Conservation (phyloP, 2,329 filamentous ascomycete genomes). For the Trichoderma koningii region DNA sequence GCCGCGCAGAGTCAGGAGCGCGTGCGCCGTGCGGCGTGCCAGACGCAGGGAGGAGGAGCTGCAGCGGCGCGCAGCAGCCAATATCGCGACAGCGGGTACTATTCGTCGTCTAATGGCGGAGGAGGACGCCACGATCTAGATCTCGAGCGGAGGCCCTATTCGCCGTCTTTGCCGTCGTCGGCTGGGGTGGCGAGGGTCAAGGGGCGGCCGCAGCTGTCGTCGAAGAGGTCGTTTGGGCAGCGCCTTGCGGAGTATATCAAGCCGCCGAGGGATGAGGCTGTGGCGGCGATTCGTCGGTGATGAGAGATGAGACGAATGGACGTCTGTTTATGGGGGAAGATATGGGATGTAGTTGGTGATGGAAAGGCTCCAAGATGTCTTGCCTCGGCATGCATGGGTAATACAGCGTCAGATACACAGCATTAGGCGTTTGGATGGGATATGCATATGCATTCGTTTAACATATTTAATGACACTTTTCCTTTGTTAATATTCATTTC, state of each 20-base stretch:
- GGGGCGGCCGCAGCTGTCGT: neutral
- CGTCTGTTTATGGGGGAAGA: neutral
- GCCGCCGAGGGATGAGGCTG: slow-evolving; percentile 18
- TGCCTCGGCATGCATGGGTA: too few relatives aligned
- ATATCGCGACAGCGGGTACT: slow-evolving; percentile 27
- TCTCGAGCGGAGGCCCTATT: neutral
- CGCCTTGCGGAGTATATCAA: slow-evolving; percentile 28
- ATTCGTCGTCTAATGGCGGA: slow-evolving; percentile 17
- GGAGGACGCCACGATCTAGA: neutral
- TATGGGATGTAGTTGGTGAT: too few relatives aligned
- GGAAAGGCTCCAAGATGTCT: too few relatives aligned
- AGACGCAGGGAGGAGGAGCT: slow-evolving; percentile 7
- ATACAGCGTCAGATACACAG: too few relatives aligned
- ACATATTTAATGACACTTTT: too few relatives aligned
- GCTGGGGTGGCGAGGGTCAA: neutral
- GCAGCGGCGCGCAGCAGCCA: slow-evolving; percentile 3
- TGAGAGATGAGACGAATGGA: too few relatives aligned
- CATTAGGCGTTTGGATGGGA: too few relatives aligned
- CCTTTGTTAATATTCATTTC: too few relatives aligned
- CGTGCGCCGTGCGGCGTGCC: slow-evolving; percentile 11
- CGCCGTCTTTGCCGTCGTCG: slow-evolving; percentile 10
- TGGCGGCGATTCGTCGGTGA: slow-evolving; percentile 9
- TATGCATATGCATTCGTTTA: too few relatives aligned
- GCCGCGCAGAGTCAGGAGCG: slow-evolving; percentile 29
- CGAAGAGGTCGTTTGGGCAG: slow-evolving; percentile 20